These are phyloP conservation scores for Fusarium pseudonygamai DNA, from an alignment of 2,329 filamentous ascomycete species.

Conservation along the genomic window DNA sequence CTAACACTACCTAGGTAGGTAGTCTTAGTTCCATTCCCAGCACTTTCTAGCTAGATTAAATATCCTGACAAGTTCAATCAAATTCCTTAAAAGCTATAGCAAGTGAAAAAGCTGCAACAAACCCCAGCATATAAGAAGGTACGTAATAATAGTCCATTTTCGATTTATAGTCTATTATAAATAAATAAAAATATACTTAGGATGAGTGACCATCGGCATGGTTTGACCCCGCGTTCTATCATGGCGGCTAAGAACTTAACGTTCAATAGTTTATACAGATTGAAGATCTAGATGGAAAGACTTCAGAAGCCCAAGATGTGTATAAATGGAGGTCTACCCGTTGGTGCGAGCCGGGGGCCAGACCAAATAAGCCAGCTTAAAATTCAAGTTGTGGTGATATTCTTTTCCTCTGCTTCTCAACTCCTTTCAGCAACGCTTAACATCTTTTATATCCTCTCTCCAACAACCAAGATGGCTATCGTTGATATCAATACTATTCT, in stretches of 20 bases:
- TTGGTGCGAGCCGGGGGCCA: no score
- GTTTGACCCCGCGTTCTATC: fast-evolving
- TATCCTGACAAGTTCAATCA: no score
- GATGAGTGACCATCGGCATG: fast-evolving
- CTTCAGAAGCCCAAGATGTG: fast-evolving
- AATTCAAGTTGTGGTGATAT: no score
- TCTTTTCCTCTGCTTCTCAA: background rate
- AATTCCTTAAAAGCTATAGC: no score
- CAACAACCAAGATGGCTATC: background rate
- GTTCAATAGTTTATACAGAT: background rate
- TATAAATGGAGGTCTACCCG: fast-evolving
- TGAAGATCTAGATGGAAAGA: background rate
- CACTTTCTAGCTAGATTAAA: no score
- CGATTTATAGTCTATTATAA: no score
- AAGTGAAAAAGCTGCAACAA: no score
- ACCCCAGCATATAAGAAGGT: no score
- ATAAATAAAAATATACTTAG: no score
- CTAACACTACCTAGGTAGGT: fast-evolving
- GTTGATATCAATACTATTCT: background rate
- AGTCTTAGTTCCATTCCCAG: fast-evolving
- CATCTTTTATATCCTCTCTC: fast-evolving
- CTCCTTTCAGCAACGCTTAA: fast-evolving
- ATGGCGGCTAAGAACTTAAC: background rate
- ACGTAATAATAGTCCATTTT: no score
- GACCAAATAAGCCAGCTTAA: no score